These are phyloP conservation scores for Sextonia rubra DNA, from an alignment of 164 flowering plant genomes.

Conservation along the genomic window DNA sequence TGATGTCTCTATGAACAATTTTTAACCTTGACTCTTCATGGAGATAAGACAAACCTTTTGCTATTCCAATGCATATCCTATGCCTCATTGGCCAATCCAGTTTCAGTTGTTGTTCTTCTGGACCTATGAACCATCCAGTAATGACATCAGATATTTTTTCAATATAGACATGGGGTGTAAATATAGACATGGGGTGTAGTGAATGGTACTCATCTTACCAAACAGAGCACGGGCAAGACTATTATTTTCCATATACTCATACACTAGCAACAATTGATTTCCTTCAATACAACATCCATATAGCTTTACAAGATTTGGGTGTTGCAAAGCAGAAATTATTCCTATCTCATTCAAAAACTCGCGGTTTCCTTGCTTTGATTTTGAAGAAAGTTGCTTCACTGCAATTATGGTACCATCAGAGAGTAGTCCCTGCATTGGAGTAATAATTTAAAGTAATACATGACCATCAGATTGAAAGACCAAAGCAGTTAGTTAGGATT, in stretches of 20 bases:
- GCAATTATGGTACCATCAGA: conserved; percentile 53
- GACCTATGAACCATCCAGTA: no score
- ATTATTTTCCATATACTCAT: conserved; percentile 60
- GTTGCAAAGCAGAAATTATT: conserved; percentile 52
- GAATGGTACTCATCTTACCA: conserved; percentile 24
- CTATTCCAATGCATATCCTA: conserved; percentile 42
- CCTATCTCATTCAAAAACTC: conserved; percentile 66
- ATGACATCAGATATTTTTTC: no score
- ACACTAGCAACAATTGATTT: conserved; percentile 44
- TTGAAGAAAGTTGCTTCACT: conserved; percentile 61
- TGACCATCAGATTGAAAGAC: neutral
- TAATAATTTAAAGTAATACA: neutral
- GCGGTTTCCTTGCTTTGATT: conserved; percentile 61
- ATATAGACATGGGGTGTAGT: neutral
- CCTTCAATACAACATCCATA: conserved; percentile 55
- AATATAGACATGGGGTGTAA: neutral
- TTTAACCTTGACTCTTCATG: conserved; percentile 49
- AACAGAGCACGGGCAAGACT: conserved; percentile 51
- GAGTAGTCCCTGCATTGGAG: conserved; percentile 19
- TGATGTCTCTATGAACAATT: conserved; percentile 50
- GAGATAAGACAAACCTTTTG: conserved; percentile 45
- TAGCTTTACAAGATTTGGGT: conserved; percentile 55
- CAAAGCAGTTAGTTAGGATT: neutral
- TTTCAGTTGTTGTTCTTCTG: conserved; percentile 8
- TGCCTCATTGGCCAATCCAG: conserved; percentile 40